Percentiles rank a stretch among this genome's conserved stretches.
Conservation (phyloP, 306 rosid species). For the Cicer pinnatifidum region DNA sequence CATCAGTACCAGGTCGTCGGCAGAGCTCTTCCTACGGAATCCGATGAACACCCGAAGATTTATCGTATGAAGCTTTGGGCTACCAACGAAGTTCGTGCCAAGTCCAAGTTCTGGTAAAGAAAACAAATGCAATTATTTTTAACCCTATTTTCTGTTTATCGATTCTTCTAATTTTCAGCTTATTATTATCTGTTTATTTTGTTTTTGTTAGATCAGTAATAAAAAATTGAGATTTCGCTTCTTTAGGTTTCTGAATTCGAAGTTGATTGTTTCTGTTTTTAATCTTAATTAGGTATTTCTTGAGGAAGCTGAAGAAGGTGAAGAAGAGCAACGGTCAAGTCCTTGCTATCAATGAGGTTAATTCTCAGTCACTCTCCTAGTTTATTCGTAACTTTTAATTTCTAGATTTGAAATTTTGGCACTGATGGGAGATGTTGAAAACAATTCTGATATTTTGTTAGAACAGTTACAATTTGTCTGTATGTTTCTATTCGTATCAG, state of each 20-base stretch:
- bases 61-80: conserved; percentile 98
- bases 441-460: background rate
- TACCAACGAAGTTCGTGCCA: conserved; percentile 93
- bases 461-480: too few relatives aligned
- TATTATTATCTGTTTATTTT: too few relatives aligned
- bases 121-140: background rate
- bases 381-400: background rate
- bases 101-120: conserved; percentile 84
- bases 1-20: conserved; percentile 96
- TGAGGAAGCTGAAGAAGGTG: conserved; percentile 87
- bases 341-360: conserved; percentile 66
- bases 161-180: too few relatives aligned
- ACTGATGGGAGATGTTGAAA: background rate
- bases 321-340: conserved; percentile 96
- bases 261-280: background rate
- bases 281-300: conserved; percentile 65
- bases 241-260: background rate
- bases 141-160: background rate
- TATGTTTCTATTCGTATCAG: too few relatives aligned
- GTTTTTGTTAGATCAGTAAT: background rate
- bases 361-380: background rate
- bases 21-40: conserved; percentile 79
- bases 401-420: background rate
- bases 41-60: conserved; percentile 79
- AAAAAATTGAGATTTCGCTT: background rate